Base-by-base conservation (phyloP, 768 basidiomycete genomes). In the Roridomyces roridus region DNA sequence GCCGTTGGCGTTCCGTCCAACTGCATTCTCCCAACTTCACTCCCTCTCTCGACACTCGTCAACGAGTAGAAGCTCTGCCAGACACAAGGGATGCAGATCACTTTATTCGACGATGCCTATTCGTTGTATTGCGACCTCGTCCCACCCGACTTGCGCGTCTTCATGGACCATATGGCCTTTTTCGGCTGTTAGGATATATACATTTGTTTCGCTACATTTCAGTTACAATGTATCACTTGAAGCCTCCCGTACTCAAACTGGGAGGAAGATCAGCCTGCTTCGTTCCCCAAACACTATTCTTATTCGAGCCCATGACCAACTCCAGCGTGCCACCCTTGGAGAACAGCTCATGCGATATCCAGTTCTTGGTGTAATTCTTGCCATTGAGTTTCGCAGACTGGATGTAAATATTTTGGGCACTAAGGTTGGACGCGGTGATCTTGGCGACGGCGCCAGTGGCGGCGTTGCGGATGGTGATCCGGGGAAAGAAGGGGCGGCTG, bases 401-500 rank as follows among this genome's bases (percentile, higher is more conserved):
- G 18, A 61, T 52, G 37, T 61, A 61, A 34, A 47, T 56, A 45
- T 61, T 56, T 31, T 34, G 2, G 5, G 15, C 59, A 54, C 49
- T 56, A 10, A 61, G 55, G 3, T 35, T 35, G 3, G 23, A 10
- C 14, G 59, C 59, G 20, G 44, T 48, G 36, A 61, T 49, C 31
- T 46, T 62, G 8, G 60, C 36, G 23, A 34, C 39, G 10, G 50
- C 46, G 9, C 55, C 55, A 9, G 55, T 62, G 15, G 29, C 51
- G 10, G 57, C 46, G 60, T 57, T 62, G 37, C 43, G 60, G 43
- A 62, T 35, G 21, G 55, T 53, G 46, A 62, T 62, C 18, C 57
- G 46, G 7, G 60, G 60, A 47, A 62, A 62, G 48, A 57, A 62
- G 7, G 60, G 60, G 5, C 60, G 60, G 44, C 57, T 62, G 42